Evolutionary conservation across 306 rosid genomes (phyloP).

Genomic region (Corylus heterophylla): DNA sequence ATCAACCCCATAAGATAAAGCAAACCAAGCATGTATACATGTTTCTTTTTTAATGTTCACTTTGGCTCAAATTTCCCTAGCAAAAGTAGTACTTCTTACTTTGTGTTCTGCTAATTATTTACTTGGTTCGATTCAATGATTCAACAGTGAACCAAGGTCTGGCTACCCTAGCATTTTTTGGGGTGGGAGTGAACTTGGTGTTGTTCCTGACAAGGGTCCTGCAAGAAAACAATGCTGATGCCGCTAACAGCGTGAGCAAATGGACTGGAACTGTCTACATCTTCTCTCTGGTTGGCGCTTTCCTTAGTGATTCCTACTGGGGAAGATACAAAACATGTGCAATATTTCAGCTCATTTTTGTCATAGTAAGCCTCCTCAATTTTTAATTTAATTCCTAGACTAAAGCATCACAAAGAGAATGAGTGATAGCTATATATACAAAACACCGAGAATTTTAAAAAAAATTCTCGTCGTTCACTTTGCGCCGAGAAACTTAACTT

Average conservation of each 20-base stretch:
- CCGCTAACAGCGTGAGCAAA: constrained; percentile 60
- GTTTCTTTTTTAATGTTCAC: background rate
- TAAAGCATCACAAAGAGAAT: background rate
- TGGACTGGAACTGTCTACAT: constrained; percentile 57
- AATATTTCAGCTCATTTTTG: constrained; percentile 67
- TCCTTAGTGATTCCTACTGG: constrained; percentile 62
- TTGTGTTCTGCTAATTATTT: background rate
- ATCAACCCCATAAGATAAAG: too few species aligned
- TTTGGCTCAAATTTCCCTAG: background rate
- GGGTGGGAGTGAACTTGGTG: constrained; percentile 58
- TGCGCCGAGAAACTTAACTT: too few species aligned
- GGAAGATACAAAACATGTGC: constrained; percentile 59
- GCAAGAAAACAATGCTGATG: constrained; percentile 49
- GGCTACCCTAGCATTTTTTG: constrained; percentile 60
- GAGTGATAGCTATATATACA: too few species aligned
- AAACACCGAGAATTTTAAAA: too few species aligned
- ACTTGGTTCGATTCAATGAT: background rate
- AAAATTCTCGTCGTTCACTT: too few species aligned
- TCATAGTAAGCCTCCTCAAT: constrained; percentile 53
- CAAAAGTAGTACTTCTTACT: background rate
- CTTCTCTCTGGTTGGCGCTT: constrained; percentile 60
- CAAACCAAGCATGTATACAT: too few species aligned
- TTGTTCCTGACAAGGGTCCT: constrained; percentile 54
- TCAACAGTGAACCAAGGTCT: constrained; percentile 57
- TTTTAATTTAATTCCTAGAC: background rate